Percentiles rank a stretch among this genome's conserved stretches.
Evolutionary conservation across 371 early-diverging fungal genomes (phyloP).

Genomic region (Rhizopus arrhizus): DNA sequence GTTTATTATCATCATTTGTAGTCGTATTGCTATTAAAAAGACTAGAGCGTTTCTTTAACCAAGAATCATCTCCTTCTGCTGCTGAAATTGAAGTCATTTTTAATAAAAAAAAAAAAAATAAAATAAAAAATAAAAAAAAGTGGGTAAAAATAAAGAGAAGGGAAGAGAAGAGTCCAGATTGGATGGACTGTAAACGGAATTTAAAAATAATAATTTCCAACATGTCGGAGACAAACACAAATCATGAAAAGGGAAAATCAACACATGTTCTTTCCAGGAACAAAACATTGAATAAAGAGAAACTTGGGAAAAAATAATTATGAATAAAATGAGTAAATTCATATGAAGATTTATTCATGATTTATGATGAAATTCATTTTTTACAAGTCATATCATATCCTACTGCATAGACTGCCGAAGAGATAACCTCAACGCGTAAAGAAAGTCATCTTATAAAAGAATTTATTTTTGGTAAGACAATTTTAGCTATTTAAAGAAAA

Average conservation of each 20-base stretch:
- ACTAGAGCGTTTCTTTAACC: constrained; percentile 27
- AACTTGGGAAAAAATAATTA: no score
- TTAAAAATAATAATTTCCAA: background rate
- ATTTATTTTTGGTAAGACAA: no score
- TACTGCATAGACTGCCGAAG: no score
- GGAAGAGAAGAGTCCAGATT: background rate
- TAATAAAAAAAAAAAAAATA: background rate
- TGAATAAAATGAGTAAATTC: no score
- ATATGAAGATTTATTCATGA: no score
- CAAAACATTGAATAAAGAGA: background rate
- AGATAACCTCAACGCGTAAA: no score
- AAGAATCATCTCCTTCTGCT: constrained; percentile 15
- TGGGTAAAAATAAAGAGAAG: constrained; percentile 2
- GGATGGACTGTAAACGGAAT: background rate
- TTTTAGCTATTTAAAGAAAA: no score
- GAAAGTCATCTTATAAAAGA: no score
- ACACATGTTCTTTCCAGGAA: constrained; percentile 2
- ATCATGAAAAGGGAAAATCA: background rate
- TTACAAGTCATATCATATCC: no score
- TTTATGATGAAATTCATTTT: no score
- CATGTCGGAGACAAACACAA: background rate
- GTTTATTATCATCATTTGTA: background rate
- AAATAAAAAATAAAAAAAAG: constrained; percentile 3
- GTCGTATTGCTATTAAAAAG: constrained; percentile 14
- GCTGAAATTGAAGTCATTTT: constrained; percentile 14